Base-by-base conservation (phyloP, 345 rosid species). In the Camelina hispida region DNA sequence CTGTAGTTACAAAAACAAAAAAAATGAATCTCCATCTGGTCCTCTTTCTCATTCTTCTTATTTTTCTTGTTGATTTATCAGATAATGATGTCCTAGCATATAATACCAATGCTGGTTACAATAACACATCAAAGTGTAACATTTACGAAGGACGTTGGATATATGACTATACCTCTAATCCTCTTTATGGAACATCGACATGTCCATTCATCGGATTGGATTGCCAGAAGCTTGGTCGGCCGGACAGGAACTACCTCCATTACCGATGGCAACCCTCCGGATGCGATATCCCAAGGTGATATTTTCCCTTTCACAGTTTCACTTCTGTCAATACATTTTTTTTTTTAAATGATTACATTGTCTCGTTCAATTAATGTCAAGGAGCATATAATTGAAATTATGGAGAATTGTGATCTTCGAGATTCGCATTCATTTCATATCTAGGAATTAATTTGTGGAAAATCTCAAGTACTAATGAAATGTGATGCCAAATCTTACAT, bases 251-350 rank as follows among this genome's bases (percentile, higher is more conserved):
- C 2, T 84, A 84, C 60, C 85, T 81, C 62, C 32, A 81, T 12
- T 86, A 75, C 56, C 71, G 77, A 46, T 86, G 90, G 90, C 77
- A 81, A 71, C 90, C 90, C 15, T 51, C 74, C 12, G 79, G 72
- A 10, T 84, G 87, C 56, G 16, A 75, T 61, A 66, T 86, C 57
- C 80, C 90, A n/a, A 83, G 86, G 89, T 82, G 48, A 56, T 57
- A 23, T 38, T 7, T 57, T 28, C 4, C 4, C 30, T 28, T 28
- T 28, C 30, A 28, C 32, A 40, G 46, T 50, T 64, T 71, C 46
- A 46, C 13, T 55, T 55, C 11, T 53, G n/a, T 43, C 38, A 8
- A 67, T 48, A 14, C 13, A 23, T 25, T n/a, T 38, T n/a, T n/a
- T n/a, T n/a, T n/a, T n/a, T 23, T 40, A 61, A 71, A 25, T 52